Base-by-base conservation (phyloP, 352 stramenopile species). In the Phytopythium litorale region DNA sequence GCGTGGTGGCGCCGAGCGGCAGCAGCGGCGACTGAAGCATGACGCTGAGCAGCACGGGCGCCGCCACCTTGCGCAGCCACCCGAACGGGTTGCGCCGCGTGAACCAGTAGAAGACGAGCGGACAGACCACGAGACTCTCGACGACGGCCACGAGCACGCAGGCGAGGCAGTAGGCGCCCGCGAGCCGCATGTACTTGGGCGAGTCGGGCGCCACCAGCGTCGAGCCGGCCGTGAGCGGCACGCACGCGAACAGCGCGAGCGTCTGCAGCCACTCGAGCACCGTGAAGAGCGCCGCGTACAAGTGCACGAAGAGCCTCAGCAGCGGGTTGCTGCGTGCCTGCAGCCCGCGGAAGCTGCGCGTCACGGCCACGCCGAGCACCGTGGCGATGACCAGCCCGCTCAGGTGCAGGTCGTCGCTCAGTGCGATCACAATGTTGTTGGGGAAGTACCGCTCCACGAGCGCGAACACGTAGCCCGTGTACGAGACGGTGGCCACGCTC, bases 261-360 rank as follows among this genome's bases (percentile, higher is more conserved):
- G 63, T 71, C 66, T 91, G 77, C 51, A 88, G 45, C 79, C 78
- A 87, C 38, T 89, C 75, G 32, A 79, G 60, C 60, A 89, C 82
- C 18, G 67, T 74, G 43, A 85, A 81, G 28, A 91, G 63, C 51
- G 81, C 73, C 6, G 75, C 58, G 67, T 87, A 88, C 33, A 88
- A 38, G 57, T 91, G 81, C 61, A 81, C 78, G 45, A 85, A 73
- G 7, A 89, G 68, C 5, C 78, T 68, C 32, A 88, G 70, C 21
- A 91, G 57, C 25, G 81, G 81, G 60, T 88, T 91, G 40, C 66
- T 71, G 46, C 77, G 73, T 37, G 70, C 75, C 60, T 64, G 56
- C 71, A 67, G 43, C 59, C 63, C 56, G 50, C 56, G 66, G 61
- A 74, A 84, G 56, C 78, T 87, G 28, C 76, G 71, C 23, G 64